Percentiles rank a stretch among this genome's conserved stretches.
Conservation (phyloP, 2,329 filamentous ascomycete species). For the Blastomyces gilchristii region DNA sequence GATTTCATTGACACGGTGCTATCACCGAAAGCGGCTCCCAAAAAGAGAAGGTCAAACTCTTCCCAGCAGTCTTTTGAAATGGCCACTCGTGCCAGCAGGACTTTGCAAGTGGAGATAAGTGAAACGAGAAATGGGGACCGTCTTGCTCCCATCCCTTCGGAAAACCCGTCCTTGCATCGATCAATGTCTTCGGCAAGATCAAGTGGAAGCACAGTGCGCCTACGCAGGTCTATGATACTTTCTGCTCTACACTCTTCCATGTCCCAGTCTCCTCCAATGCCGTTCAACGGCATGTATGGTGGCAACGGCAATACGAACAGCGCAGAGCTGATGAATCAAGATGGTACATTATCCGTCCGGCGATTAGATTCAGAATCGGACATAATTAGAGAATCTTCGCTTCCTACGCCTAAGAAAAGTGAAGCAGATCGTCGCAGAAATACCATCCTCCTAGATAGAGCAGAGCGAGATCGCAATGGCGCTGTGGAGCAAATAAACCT, state of each 20-base stretch:
- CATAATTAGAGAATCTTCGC: constrained; percentile 11
- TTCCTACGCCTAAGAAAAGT: constrained; percentile 14
- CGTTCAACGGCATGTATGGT: constrained; percentile 44
- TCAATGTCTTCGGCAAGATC: constrained; percentile 21
- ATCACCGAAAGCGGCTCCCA: constrained; percentile 33
- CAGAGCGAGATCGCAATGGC: constrained; percentile 34
- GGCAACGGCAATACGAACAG: constrained; percentile 29
- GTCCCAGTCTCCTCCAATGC: constrained; percentile 43
- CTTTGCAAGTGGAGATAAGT: constrained; percentile 30
- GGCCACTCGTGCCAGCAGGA: constrained; percentile 30
- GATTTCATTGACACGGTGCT: constrained; percentile 68
- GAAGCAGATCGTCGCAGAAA: constrained; percentile 27
- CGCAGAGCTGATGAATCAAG: constrained; percentile 17
- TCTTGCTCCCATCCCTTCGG: constrained; percentile 15
- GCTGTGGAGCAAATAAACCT: constrained; percentile 37
- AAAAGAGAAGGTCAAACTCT: constrained; percentile 17
- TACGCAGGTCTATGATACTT: constrained; percentile 43
- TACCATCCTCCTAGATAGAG: constrained; percentile 29
- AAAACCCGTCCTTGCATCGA: constrained; percentile 19
- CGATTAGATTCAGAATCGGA: constrained; percentile 21
- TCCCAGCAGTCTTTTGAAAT: constrained; percentile 25
- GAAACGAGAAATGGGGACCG: constrained; percentile 8
- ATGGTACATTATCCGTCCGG: constrained; percentile 15
- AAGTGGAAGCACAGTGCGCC: constrained; percentile 29
- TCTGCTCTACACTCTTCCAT: constrained; percentile 41